Base-by-base conservation (phyloP, 2,329 filamentous ascomycete genomes). In the Blumeriella jaapii region DNA sequence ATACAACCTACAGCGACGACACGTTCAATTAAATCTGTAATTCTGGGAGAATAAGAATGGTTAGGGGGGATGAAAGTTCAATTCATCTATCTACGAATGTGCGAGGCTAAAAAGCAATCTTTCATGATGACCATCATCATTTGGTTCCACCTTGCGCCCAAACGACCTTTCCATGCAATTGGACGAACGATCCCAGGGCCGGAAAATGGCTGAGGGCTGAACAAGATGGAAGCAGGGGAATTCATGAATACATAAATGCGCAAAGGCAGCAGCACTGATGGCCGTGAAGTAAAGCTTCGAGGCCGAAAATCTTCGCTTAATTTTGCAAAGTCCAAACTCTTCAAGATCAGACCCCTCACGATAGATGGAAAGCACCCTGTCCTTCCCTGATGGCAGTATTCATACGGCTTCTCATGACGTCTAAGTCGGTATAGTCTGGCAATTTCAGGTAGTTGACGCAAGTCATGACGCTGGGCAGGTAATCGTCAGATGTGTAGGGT, bases 381-480 rank as follows among this genome's bases (percentile, higher is more conserved):
- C 91, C 91, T 64, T 98, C 93, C 59, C 77, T 82, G 56, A 94
- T 93, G 16, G 91, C 93, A 46, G 79, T 80, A 46, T 73, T 76
- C 35, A 98, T 68, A 58, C 84, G 83, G 56, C 80, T 72, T 53
- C 71, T 78, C 61, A 98, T 75, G 33, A 80, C 69, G 2, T 83
- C 73, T 43, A 93, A 63, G 48, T 65, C 76, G 47, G 78, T 89
- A 61, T 98, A 98, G 60, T 98, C 85, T 13, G 91, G 91, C 54
- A 98, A 71, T 62, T 98, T 98, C 52, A 98, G 74, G 58, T 98
- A 98, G 60, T 98, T 98, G 61, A 94, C 91, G 58, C 93, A 98
- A 8, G 93, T 98, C 93, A 98, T 98, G 58, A 98, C 93, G 57
- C 87, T 96, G 9, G 93, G 91, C n/a, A 98, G 71, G 54, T 96